Evolutionary conservation across 2,329 filamentous ascomycete species (phyloP), one percentile per base, ranked within the genome.

Genomic region (Microcera coccophila): DNA sequence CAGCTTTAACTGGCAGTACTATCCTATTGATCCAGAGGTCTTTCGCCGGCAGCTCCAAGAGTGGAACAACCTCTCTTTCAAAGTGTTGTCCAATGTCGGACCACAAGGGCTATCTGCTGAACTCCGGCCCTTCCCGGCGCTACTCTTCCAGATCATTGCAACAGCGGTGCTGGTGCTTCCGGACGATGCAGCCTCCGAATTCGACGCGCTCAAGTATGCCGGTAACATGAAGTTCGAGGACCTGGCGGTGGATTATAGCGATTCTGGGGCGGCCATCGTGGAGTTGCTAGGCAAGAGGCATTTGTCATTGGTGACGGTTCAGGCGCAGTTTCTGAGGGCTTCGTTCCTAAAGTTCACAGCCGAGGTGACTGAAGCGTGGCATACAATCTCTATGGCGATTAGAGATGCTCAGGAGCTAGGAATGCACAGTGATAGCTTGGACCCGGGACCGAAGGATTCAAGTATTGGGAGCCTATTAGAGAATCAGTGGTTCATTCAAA

Each of bases 371-470:
- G 80, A 82, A 52, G 69, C 76, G 73, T 79, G 75, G 75, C 76
- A 80, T 54, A 69, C 70, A 2, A 67, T 83, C 21, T 75, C 76
- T 1, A 68, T 71, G 17, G 73, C 76, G 1, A 81, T 83, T 42
- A 68, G 77, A 31, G 79, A 83, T 55, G 80, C 78, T 0, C 79
- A 83, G 55, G 79, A 82, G 51, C 72, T 83, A 31, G 80, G 79
- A 11, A 64, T 84, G 53, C 75, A 84, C 50, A 69, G 73, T 11
- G 73, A 78, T 48, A 68, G 64, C 26, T 61, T 73, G 20, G 76
- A 80, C 48, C 75, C 75, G 0, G 70, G 71, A 37, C 72, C 75
- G 3, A 63, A 60, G 12, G 62, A 71, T 26, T 62, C 69, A 29
- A 71, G 68, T 29, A 59, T 70, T 4, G 75, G 77, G 45, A 70